Base-by-base conservation (phyloP, 768 basidiomycete genomes). In the Leccinum rimulosum region DNA sequence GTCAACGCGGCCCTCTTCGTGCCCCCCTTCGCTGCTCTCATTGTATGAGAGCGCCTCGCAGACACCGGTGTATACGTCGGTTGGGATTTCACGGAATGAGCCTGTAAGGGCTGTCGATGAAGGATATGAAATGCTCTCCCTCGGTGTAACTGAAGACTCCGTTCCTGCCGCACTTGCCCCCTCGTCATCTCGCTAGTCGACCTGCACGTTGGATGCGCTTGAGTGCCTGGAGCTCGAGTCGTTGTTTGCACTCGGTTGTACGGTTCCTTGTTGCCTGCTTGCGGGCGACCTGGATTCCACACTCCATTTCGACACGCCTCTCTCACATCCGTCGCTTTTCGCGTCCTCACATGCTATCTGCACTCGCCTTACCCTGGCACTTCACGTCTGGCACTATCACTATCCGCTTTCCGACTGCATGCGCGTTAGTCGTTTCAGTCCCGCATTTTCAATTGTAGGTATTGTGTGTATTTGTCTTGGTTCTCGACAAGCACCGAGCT, bases 131-230 rank as follows among this genome's bases (percentile, higher is more conserved):
- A 25, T 10, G 3, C 54, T 60, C 38, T 45, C 8, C n/a, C 43
- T 50, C 33, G 54, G 30, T 49, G 43, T 35, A 38, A 38, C 0
- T 53, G 60, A 36, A 53, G 52, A 33, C 56, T 33, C 49, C 40
- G 66, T 45, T 62, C 63, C 50, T 15, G 58, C 57, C 56, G 64
- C 38, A 68, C 64, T 70, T 60, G 68, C 22, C 72, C 61, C 61
- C 57, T 56, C 63, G 70, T 61, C 63, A 62, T 62, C 63, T 74
- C 74, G 77, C 79, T 70, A 79, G 78, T 70, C 76, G 74, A 68
- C 50, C 49, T 62, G 68, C 7, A 38, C 59, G 63, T 53, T 56
- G 71, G 59, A 55, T 63, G 49, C 19, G 63, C 59, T 73, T 63
- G 69, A 71, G 69, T 22, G 64, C 61, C 64, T 56, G 3, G 66